These are phyloP conservation scores for Cutaneotrichosporon dermatis DNA, from an alignment of 1,284 basidiomycete genomes.

Conservation along the genomic window DNA sequence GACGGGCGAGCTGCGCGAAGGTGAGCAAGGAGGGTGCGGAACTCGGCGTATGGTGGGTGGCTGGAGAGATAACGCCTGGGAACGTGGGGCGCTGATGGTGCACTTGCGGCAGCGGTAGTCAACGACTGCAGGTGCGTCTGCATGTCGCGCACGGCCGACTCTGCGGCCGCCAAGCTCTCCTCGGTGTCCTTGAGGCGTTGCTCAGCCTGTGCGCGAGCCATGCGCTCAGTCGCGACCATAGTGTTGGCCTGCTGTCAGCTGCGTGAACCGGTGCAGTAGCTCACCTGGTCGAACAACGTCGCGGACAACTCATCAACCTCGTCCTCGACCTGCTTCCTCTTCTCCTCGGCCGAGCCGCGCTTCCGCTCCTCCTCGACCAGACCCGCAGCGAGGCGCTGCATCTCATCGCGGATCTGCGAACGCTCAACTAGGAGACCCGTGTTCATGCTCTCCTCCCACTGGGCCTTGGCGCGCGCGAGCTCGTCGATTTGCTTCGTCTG, in stretches of 20 bases:
- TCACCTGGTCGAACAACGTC: constrained; percentile 64
- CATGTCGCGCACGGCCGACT: constrained; percentile 78
- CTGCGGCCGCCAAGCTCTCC: constrained; percentile 71
- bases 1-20: constrained; percentile 65
- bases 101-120: not conserved
- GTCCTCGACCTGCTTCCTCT: constrained; percentile 70
- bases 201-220: constrained; percentile 69
- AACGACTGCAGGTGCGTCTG: constrained; percentile 73
- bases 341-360: constrained; percentile 82
- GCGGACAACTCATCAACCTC: constrained; percentile 92
- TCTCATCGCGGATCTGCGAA: constrained; percentile 83
- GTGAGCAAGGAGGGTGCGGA: constrained; percentile 73
- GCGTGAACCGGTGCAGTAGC: constrained; percentile 11
- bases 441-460: constrained; percentile 53
- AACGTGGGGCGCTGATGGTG: constrained; percentile 1
- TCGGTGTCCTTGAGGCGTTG: constrained; percentile 77
- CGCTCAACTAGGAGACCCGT: constrained; percentile 88
- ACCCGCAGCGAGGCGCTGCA: constrained; percentile 88
- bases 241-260: constrained; percentile 62
- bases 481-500: constrained; percentile 67
- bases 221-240: constrained; percentile 89
- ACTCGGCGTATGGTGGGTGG: constrained; percentile 81
- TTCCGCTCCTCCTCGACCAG: constrained; percentile 89
- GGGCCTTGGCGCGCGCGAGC: constrained; percentile 54
- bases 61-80: constrained; percentile 56